A percentile compares a stretch with the other conserved stretches of the same genome.
Conservation (phyloP, 306 rosid species). For the Vicia faba region DNA sequence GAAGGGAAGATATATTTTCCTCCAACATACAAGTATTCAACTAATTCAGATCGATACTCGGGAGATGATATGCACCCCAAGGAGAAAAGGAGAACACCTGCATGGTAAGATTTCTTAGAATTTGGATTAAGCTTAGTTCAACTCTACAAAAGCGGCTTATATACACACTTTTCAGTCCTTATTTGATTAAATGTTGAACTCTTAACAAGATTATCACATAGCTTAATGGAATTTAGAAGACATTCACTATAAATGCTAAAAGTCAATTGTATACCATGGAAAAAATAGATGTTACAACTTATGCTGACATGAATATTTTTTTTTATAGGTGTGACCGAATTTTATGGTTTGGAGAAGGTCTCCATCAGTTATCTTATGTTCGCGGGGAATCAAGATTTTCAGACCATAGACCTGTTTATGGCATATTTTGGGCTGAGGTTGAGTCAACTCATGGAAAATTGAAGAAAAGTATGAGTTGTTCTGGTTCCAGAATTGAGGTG, state of each 20-base stretch:
- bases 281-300: slow-evolving; percentile 8
- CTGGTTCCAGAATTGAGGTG: slow-evolving; percentile 81
- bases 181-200: not conserved
- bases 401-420: slow-evolving; percentile 95
- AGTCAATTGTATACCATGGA: slow-evolving; percentile 8
- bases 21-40: slow-evolving; percentile 96
- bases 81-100: slow-evolving; percentile 96
- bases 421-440: slow-evolving; percentile 95
- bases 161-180: not conserved
- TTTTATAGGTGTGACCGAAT: slow-evolving; percentile 90
- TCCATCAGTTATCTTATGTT: slow-evolving; percentile 86
- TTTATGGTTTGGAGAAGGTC: slow-evolving; percentile 97
- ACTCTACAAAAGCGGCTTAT: not conserved
- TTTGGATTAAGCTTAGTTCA: not conserved
- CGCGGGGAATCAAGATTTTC: slow-evolving; percentile 97
- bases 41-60: slow-evolving; percentile 93
- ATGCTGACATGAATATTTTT: slow-evolving; percentile 35
- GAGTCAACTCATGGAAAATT: slow-evolving; percentile 75
- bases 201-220: slow-evolving; percentile 24
- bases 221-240: slow-evolving; percentile 13
- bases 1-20: slow-evolving; percentile 99
- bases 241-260: slow-evolving; percentile 20
- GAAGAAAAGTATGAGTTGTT: slow-evolving; percentile 89
- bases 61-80: slow-evolving; percentile 96
- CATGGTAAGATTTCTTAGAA: slow-evolving; percentile 63